phyloP scores from a whole-genome alignment of 768 basidiomycete genomes.

The Agaricus sinodeliciosus region DNA sequence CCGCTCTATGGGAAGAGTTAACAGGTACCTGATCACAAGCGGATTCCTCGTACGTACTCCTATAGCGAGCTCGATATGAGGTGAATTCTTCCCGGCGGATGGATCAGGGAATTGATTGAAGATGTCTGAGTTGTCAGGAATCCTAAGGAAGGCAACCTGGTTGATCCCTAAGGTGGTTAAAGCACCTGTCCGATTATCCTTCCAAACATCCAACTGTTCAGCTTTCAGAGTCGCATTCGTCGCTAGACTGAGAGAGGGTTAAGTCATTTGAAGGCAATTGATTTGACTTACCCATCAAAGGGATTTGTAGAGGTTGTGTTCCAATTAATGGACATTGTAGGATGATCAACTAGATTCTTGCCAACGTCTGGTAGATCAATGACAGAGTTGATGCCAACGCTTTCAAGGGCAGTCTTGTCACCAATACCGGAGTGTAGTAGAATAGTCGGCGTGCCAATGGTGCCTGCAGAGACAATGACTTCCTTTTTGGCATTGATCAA shows the following conservation, averaged over 20 bases:
- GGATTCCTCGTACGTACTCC: constrained; percentile 5
- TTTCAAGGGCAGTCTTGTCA: constrained; percentile 15
- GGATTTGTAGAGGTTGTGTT: constrained; percentile 22
- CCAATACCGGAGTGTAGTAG: constrained; percentile 33
- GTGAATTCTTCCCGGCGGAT: constrained; percentile 18
- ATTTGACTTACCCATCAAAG: constrained; percentile 16
- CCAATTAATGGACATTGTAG: constrained; percentile 19
- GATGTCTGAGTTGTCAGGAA: constrained; percentile 16
- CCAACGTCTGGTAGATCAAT: constrained; percentile 30
- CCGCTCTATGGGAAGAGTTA: constrained; percentile 12
- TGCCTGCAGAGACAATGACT: constrained; percentile 39
- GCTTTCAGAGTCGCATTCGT: constrained; percentile 18
- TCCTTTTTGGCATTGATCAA: constrained; percentile 38
- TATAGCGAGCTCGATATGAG: constrained; percentile 18
- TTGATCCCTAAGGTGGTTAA: constrained; percentile 16
- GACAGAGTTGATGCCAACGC: constrained; percentile 20
- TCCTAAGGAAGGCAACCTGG: constrained; percentile 18
- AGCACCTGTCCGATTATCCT: constrained; percentile 16
- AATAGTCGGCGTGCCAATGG: constrained; percentile 30
- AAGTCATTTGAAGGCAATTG: neutral
- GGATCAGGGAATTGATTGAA: constrained; percentile 17
- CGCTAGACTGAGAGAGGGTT: constrained; percentile 11
- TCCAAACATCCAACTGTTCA: constrained; percentile 18
- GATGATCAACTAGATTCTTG: constrained; percentile 30
- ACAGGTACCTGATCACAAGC: neutral